Conservation (phyloP, 192 early-diverging fungal genomes). For the Anaeromyces robustus region DNA sequence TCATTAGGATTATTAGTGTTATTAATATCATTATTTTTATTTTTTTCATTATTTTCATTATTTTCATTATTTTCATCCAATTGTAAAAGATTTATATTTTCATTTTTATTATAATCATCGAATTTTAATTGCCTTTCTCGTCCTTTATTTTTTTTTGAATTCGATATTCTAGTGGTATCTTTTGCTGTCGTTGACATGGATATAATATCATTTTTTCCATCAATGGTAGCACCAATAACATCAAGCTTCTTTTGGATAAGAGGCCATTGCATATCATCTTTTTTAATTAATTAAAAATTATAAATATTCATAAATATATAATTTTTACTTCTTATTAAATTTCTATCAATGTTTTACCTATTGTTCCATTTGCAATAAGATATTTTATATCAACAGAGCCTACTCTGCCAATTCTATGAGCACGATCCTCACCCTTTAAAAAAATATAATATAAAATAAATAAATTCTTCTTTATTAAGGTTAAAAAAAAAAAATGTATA, state of each 20-base stretch:
- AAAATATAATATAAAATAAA: too few relatives aligned
- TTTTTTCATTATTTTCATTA: neutral
- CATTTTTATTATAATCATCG: neutral
- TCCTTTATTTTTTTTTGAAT: neutral
- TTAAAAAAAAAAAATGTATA: too few relatives aligned
- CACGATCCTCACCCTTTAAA: neutral
- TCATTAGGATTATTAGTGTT: neutral
- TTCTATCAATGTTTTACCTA: conserved; percentile 9
- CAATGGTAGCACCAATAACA: conserved; percentile 14
- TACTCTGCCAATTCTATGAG: conserved; percentile 17
- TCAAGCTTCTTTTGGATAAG: conserved; percentile 15
- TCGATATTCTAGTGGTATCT: neutral
- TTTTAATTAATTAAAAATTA: neutral
- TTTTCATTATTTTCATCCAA: too few relatives aligned
- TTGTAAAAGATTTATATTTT: neutral
- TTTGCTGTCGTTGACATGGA: neutral
- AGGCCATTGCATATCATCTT: conserved; percentile 27
- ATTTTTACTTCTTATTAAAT: too few relatives aligned
- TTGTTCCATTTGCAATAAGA: conserved; percentile 18
- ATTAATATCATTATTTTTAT: neutral
- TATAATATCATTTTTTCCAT: conserved; percentile 3
- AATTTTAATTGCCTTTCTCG: neutral
- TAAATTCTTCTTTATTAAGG: too few relatives aligned
- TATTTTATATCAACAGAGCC: conserved; percentile 26
- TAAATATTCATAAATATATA: neutral